phyloP scores from a whole-genome alignment of 2,329 filamentous ascomycete species.

The Ceratocystis alfenasii region DNA sequence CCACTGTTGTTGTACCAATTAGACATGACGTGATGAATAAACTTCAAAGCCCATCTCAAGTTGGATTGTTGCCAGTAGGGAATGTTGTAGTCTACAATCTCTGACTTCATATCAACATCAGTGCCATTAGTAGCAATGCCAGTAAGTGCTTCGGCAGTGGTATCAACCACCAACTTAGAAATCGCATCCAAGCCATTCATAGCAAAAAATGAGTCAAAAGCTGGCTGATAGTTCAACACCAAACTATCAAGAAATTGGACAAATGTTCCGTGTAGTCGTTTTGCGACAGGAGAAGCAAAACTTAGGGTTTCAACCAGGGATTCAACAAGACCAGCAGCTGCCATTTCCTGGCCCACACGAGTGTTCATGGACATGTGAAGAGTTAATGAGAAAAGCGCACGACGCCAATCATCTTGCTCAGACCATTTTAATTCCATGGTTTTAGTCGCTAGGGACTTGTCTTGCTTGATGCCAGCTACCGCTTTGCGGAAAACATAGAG shows the following conservation, averaged over 20 bases:
- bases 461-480: conserved; percentile 62
- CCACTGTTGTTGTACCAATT: conserved; percentile 57
- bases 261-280: conserved; percentile 71
- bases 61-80: conserved; percentile 90
- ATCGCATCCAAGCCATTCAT: conserved; percentile 81
- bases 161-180: conserved; percentile 70
- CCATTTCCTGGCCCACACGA: conserved; percentile 57
- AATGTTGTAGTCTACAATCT: conserved; percentile 82
- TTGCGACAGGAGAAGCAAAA: conserved; percentile 67
- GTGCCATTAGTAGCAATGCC: conserved; percentile 62
- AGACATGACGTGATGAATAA: conserved; percentile 89
- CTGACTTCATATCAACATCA: conserved; percentile 55
- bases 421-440: conserved; percentile 18
- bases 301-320: conserved; percentile 81
- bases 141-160: conserved; percentile 58
- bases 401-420: conserved; percentile 74
- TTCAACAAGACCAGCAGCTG: conserved; percentile 78
- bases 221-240: conserved; percentile 72
- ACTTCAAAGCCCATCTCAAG: conserved; percentile 86
- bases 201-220: conserved; percentile 69
- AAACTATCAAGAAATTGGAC: conserved; percentile 80
- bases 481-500: conserved; percentile 88
- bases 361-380: conserved; percentile 52
- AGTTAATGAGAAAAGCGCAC: conserved; percentile 77
- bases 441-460: conserved; percentile 28